These are phyloP conservation scores for Wallemia ichthyophaga DNA, from an alignment of 1,284 basidiomycete species.

Conservation along the genomic window DNA sequence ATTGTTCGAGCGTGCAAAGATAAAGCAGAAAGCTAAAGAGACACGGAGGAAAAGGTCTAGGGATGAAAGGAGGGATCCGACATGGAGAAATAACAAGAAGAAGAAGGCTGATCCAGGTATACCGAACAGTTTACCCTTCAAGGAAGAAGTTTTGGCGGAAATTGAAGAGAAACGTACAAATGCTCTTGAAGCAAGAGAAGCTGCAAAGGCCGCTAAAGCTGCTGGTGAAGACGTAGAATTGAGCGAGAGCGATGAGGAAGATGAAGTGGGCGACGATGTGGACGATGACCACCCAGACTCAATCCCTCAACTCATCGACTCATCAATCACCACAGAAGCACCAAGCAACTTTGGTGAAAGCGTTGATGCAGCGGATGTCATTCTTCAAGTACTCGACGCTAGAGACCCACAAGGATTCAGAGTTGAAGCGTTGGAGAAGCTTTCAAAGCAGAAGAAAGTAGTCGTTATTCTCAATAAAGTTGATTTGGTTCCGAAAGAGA, in stretches of 20 bases:
- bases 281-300: conserved; percentile 19
- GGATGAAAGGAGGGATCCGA: conserved; percentile 46
- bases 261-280: conserved; percentile 5
- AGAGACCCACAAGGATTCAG: conserved; percentile 45
- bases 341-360: conserved; percentile 36
- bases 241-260: conserved; percentile 15
- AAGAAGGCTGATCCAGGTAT: conserved; percentile 72
- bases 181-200: conserved; percentile 16
- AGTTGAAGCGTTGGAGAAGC: conserved; percentile 31
- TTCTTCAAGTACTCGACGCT: conserved; percentile 58
- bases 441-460: conserved; percentile 24
- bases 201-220: conserved; percentile 22
- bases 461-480: conserved; percentile 58
- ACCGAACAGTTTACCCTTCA: conserved; percentile 89
- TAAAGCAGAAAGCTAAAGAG: conserved; percentile 51
- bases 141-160: conserved; percentile 83
- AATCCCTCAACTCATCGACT: conserved; percentile 30
- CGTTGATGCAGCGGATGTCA: conserved; percentile 49
- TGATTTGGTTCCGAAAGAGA: conserved; percentile 54
- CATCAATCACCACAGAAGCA: conserved; percentile 15
- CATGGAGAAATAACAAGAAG: conserved; percentile 49
- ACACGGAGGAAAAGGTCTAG: conserved; percentile 45
- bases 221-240: conserved; percentile 10
- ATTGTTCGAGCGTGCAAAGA: conserved; percentile 40
- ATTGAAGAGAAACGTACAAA: conserved; percentile 36